phyloP scores from a whole-genome alignment of 371 early-diverging fungal species.

The Dichotomocladium elegans region DNA sequence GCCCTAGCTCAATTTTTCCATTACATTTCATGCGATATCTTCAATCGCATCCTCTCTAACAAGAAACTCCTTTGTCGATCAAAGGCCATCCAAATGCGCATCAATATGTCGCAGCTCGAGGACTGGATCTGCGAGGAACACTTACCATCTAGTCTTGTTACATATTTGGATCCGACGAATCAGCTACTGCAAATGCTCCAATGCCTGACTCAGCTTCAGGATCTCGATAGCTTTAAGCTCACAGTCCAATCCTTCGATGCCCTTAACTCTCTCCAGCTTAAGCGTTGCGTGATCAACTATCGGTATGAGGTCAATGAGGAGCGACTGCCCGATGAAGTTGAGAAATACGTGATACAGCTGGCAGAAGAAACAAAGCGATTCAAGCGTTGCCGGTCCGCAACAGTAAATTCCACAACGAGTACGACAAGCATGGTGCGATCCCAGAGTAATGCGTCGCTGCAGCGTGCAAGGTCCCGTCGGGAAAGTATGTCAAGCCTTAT shows the following conservation, averaged over 20 bases:
- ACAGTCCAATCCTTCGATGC: slow-evolving; percentile 60
- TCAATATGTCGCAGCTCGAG: slow-evolving; percentile 74
- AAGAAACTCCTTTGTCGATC: slow-evolving; percentile 72
- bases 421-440: slow-evolving; percentile 6
- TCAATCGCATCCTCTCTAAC: slow-evolving; percentile 77
- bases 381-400: slow-evolving; percentile 36
- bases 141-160: slow-evolving; percentile 38
- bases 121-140: slow-evolving; percentile 74
- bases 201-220: slow-evolving; percentile 61
- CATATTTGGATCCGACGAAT: slow-evolving; percentile 59
- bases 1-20: slow-evolving; percentile 70
- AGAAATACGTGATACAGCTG: slow-evolving; percentile 61
- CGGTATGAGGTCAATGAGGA: slow-evolving; percentile 81
- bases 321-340: slow-evolving; percentile 63
- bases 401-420: not conserved
- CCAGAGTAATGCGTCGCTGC: slow-evolving; percentile 15
- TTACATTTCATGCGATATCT: slow-evolving; percentile 67
- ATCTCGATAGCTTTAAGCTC: slow-evolving; percentile 67
- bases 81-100: slow-evolving; percentile 75
- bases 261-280: slow-evolving; percentile 67
- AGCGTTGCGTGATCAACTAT: slow-evolving; percentile 68
- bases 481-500: slow-evolving; percentile 29
- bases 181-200: slow-evolving; percentile 80
- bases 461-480: slow-evolving; percentile 18
- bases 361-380: slow-evolving; percentile 58